These are phyloP conservation scores for Colletotrichum sp. DNA, from an alignment of 2,329 filamentous ascomycete genomes.

Conservation along the genomic window DNA sequence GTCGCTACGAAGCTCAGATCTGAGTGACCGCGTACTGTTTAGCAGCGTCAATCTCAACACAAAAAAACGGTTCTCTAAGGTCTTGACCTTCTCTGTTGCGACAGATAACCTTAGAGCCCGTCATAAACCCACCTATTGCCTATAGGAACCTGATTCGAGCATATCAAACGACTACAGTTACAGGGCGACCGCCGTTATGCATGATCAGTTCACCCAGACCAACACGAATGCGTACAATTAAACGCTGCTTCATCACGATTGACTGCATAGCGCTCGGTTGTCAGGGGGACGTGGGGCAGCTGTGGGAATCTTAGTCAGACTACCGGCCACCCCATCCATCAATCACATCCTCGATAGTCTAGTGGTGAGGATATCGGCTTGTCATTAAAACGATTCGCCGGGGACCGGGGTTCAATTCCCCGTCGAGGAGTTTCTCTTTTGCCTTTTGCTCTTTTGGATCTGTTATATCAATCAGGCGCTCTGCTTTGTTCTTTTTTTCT, in stretches of 20 bases:
- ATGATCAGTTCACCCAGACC: background rate
- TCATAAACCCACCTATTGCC: background rate
- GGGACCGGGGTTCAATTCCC: conserved; percentile 22
- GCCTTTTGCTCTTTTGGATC: background rate
- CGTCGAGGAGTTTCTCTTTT: conserved; percentile 5
- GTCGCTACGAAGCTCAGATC: background rate
- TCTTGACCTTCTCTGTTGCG: background rate
- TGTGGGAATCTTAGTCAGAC: background rate
- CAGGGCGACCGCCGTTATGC: background rate
- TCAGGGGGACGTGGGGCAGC: background rate
- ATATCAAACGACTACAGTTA: background rate
- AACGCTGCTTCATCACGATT: background rate
- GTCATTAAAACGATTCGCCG: background rate
- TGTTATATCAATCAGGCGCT: rapidly evolving
- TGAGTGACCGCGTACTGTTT: background rate
- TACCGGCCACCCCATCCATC: rapidly evolving
- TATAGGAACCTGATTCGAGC: background rate
- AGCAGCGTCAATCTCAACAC: background rate
- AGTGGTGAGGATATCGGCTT: conserved; percentile 23
- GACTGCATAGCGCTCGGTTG: background rate
- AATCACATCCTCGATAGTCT: conserved; percentile 16
- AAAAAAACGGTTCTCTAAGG: background rate
- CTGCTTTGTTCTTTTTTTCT: too few species aligned
- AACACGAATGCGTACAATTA: background rate
- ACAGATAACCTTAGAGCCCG: background rate